Evolutionary conservation across 495 filamentous ascomycete genomes (phyloP).

Genomic region (Darksidea phi): DNA sequence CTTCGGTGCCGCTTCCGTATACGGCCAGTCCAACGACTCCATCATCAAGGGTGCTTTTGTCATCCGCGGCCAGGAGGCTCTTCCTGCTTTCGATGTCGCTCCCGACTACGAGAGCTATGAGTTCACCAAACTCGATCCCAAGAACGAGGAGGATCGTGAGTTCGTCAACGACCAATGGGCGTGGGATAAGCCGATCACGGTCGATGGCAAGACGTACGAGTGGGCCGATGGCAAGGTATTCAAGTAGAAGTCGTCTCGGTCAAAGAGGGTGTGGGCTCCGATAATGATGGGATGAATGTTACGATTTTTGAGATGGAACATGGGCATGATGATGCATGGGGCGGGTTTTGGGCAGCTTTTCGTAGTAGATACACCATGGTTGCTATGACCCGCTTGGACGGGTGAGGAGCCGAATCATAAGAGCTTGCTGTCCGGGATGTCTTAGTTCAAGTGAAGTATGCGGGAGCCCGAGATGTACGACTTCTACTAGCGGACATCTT

Average conservation of each 20-base stretch:
- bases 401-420: no score
- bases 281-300: neutral
- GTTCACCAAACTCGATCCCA: conserved; percentile 91
- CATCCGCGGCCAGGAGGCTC: conserved; percentile 83
- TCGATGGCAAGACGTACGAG: conserved; percentile 76
- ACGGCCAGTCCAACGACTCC: conserved; percentile 80
- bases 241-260: conserved; percentile 64
- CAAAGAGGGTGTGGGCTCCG: neutral
- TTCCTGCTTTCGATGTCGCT: conserved; percentile 90
- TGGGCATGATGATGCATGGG: conserved; percentile 1
- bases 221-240: conserved; percentile 94
- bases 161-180: conserved; percentile 86
- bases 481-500: no score
- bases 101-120: conserved; percentile 96
- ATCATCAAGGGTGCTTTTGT: conserved; percentile 89
- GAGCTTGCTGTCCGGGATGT: no score
- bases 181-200: conserved; percentile 75
- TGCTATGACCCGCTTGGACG: neutral
- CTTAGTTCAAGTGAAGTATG: no score
- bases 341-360: neutral
- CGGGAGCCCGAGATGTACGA: no score
- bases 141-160: conserved; percentile 75
- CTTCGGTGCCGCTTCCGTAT: conserved; percentile 90
- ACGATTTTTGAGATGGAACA: neutral
- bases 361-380: neutral